Conservation (phyloP, 257 asterid genomes). For the Asclepias syriaca region DNA sequence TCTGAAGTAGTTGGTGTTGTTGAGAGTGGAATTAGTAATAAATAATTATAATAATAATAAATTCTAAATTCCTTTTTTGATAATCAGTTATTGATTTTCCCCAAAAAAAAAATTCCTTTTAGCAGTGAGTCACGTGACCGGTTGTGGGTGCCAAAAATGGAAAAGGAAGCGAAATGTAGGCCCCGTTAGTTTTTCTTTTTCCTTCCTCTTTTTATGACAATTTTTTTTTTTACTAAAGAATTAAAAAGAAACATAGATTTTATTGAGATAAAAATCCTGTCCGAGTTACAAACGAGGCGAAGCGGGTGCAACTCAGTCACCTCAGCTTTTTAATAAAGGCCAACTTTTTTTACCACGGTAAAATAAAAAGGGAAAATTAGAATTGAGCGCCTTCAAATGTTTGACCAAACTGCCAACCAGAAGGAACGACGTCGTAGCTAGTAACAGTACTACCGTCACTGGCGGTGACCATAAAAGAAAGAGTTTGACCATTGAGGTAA, state of each 20-base stretch:
- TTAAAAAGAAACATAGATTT: background rate
- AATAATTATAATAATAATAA: background rate
- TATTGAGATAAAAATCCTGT: background rate
- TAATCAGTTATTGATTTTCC: background rate
- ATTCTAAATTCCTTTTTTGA: background rate
- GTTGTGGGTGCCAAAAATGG: background rate
- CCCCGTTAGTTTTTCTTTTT: background rate
- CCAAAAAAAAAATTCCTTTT: background rate
- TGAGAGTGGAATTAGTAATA: background rate
- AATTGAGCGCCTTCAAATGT: constrained; percentile 41
- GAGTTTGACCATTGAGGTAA: constrained; percentile 41
- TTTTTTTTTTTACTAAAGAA: too few relatives aligned
- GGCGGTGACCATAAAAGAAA: constrained; percentile 34
- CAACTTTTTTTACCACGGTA: background rate
- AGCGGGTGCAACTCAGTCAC: constrained; percentile 25
- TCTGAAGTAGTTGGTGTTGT: background rate
- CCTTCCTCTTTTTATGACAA: background rate
- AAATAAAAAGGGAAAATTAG: constrained; percentile 9
- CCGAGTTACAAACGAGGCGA: background rate
- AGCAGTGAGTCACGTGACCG: background rate
- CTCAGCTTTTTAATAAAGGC: constrained; percentile 11
- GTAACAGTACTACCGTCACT: constrained; percentile 39
- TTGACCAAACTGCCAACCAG: constrained; percentile 44
- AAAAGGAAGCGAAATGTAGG: background rate
- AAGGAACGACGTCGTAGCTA: constrained; percentile 31